Evolutionary conservation across 331 rosid genomes (phyloP).

Genomic region (Rosa hybrid): DNA sequence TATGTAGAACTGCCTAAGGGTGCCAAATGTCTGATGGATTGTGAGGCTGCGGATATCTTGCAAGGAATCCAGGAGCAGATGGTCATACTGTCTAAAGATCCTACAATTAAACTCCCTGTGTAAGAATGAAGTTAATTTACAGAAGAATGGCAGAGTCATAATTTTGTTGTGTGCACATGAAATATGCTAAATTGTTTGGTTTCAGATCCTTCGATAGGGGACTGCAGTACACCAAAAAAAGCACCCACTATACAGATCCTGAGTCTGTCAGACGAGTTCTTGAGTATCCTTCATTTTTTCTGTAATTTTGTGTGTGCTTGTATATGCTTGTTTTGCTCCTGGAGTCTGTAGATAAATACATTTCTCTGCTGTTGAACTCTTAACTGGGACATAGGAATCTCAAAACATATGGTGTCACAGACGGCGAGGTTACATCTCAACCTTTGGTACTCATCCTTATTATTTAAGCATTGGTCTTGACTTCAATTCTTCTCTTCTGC

Average conservation of each 20-base stretch:
- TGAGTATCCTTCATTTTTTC: slow-evolving; percentile 67
- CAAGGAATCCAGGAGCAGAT: slow-evolving; percentile 75
- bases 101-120: slow-evolving; percentile 69
- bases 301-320: not conserved
- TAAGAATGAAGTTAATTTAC: slow-evolving; percentile 36
- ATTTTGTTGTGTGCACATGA: not conserved
- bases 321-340: slow-evolving; percentile 6
- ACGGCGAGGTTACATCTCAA: slow-evolving; percentile 67
- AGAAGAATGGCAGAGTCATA: slow-evolving; percentile 9
- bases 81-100: slow-evolving; percentile 72
- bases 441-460: slow-evolving; percentile 25
- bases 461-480: slow-evolving; percentile 24
- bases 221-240: slow-evolving; percentile 68
- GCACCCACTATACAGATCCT: slow-evolving; percentile 41
- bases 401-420: slow-evolving; percentile 48
- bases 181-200: slow-evolving; percentile 28
- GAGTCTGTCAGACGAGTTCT: slow-evolving; percentile 55
- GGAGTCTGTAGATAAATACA: slow-evolving; percentile 2
- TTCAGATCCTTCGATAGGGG: slow-evolving; percentile 82
- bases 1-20: slow-evolving; percentile 71
- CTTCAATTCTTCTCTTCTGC: slow-evolving; percentile 36
- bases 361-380: slow-evolving; percentile 42
- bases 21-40: slow-evolving; percentile 74
- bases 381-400: slow-evolving; percentile 70
- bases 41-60: slow-evolving; percentile 69